Evolutionary conservation across 1,139 yeast genomes (phyloP).

Genomic region (Blastobotrys aristatus): DNA sequence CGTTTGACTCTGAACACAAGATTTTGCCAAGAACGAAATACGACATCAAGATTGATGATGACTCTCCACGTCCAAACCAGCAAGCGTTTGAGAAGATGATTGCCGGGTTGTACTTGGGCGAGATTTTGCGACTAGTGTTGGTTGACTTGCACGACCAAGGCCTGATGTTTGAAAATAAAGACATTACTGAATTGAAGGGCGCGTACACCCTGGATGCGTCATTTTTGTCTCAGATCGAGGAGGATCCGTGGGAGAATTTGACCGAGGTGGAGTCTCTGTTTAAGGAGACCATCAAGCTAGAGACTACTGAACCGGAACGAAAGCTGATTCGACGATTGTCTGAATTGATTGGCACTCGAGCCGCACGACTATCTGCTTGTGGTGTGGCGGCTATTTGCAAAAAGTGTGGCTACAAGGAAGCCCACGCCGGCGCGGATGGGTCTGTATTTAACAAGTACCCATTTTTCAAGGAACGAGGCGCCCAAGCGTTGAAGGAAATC

Average conservation of each 20-base stretch:
- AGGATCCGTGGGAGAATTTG: constrained; percentile 84
- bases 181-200: constrained; percentile 51
- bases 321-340: constrained; percentile 76
- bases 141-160: constrained; percentile 65
- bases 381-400: constrained; percentile 94
- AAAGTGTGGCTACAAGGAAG: constrained; percentile 72
- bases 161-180: constrained; percentile 64
- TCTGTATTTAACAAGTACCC: constrained; percentile 94
- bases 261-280: constrained; percentile 69
- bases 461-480: constrained; percentile 83
- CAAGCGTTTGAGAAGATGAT: constrained; percentile 97
- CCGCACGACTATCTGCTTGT: constrained; percentile 89
- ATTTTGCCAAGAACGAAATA: constrained; percentile 83
- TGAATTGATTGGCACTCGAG: constrained; percentile 84
- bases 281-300: constrained; percentile 50
- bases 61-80: constrained; percentile 95
- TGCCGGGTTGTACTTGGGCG: constrained; percentile 95
- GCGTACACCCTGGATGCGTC: constrained; percentile 83
- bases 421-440: constrained; percentile 96
- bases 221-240: constrained; percentile 79
- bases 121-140: constrained; percentile 74
- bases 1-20: constrained; percentile 84
- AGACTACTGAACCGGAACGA: constrained; percentile 73
- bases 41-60: constrained; percentile 72
- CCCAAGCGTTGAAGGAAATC: constrained; percentile 81